Conservation (phyloP, 805 yeast species). For the Saccharomycopsis fermentans region DNA sequence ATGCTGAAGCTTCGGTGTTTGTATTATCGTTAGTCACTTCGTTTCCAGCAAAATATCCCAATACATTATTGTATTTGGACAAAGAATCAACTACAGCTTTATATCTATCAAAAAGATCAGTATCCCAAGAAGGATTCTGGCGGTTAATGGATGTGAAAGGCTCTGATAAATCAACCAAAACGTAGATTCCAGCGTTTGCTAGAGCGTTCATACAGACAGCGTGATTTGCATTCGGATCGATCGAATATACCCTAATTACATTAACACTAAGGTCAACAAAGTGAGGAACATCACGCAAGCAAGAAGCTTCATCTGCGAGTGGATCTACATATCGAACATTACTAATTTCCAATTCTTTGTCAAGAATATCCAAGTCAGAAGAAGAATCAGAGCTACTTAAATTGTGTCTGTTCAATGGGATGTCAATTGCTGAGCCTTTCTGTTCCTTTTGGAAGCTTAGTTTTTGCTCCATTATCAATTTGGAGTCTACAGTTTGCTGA, state of each 20-base stretch:
- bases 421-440: background rate
- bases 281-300: slow-evolving; percentile 69
- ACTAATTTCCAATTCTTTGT: background rate
- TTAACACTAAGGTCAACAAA: slow-evolving; percentile 53
- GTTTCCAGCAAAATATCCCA: slow-evolving; percentile 83
- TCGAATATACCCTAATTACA: slow-evolving; percentile 67
- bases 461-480: slow-evolving; percentile 1
- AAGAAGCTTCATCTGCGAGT: slow-evolving; percentile 47
- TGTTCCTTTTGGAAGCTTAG: slow-evolving; percentile 3
- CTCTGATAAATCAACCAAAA: slow-evolving; percentile 69
- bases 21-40: slow-evolving; percentile 62
- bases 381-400: slow-evolving; percentile 43
- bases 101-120: slow-evolving; percentile 56
- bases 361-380: slow-evolving; percentile 13
- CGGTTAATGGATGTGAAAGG: slow-evolving; percentile 58
- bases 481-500: slow-evolving; percentile 28
- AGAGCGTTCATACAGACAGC: slow-evolving; percentile 56
- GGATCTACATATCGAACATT: slow-evolving; percentile 53
- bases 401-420: background rate
- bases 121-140: slow-evolving; percentile 50
- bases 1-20: slow-evolving; percentile 70
- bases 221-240: slow-evolving; percentile 56
- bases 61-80: slow-evolving; percentile 57
- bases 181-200: slow-evolving; percentile 68
- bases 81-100: slow-evolving; percentile 58